These are phyloP conservation scores for Xerocomellus dryophilus DNA, from an alignment of 768 basidiomycete genomes.

Conservation along the genomic window DNA sequence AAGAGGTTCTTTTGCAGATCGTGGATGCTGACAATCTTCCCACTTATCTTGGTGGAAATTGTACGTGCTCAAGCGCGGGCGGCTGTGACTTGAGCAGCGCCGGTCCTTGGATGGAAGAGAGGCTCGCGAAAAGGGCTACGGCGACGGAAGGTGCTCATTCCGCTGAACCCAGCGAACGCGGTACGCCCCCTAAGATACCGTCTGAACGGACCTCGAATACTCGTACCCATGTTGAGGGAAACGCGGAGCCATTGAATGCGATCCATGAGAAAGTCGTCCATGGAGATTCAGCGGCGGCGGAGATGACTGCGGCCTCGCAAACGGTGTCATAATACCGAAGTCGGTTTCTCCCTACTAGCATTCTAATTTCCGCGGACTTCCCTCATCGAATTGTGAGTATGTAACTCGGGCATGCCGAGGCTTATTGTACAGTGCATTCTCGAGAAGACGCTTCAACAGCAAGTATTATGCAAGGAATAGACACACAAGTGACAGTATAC, in stretches of 20 bases:
- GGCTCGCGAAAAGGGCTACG: constrained; percentile 27
- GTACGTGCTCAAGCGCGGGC: constrained; percentile 52
- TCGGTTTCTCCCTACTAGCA: background rate
- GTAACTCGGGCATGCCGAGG: background rate
- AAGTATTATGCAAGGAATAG: constrained; percentile 9
- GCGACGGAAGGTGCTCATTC: background rate
- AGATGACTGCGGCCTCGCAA: background rate
- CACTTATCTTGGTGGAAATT: constrained; percentile 57
- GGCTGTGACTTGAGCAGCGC: constrained; percentile 62
- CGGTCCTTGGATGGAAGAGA: constrained; percentile 70
- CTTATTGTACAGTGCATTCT: background rate
- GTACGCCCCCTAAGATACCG: background rate
- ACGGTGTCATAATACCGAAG: constrained; percentile 4
- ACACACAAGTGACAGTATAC: background rate
- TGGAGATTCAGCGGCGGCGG: background rate
- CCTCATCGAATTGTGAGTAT: background rate
- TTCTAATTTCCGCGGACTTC: background rate
- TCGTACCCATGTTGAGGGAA: constrained; percentile 2
- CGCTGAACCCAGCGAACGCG: background rate
- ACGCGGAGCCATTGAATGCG: background rate
- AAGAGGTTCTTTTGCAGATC: constrained; percentile 51
- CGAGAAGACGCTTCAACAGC: background rate
- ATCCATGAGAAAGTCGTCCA: constrained; percentile 9
- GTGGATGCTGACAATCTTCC: constrained; percentile 67
- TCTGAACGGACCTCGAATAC: constrained; percentile 7